Percentiles rank a stretch among this genome's conserved stretches.
phyloP scores from a whole-genome alignment of 345 rosid species.

The Sonneratia caseolaris region DNA sequence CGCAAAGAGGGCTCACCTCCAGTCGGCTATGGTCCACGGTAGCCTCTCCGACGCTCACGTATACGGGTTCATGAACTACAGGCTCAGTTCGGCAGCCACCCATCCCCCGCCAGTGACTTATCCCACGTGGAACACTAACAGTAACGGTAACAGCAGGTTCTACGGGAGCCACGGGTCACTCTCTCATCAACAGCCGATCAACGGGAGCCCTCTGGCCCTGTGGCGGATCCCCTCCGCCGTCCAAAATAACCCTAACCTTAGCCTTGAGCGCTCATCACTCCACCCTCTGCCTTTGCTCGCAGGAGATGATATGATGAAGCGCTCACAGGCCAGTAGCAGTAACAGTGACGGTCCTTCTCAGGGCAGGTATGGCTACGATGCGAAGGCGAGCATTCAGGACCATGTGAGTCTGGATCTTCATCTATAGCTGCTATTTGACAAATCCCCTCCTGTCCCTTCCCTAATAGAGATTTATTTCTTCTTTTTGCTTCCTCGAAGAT shows the following conservation, averaged over 20 bases:
- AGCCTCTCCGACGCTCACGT: constrained; percentile 41
- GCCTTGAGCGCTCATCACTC: constrained; percentile 27
- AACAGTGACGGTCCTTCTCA: constrained; percentile 24
- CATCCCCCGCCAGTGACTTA: constrained; percentile 18
- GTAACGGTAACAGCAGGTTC: constrained; percentile 27
- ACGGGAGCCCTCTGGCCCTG: constrained; percentile 63
- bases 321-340: constrained; percentile 16
- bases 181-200: constrained; percentile 47
- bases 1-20: constrained; percentile 75
- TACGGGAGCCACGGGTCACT: constrained; percentile 32
- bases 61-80: constrained; percentile 50
- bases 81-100: constrained; percentile 22
- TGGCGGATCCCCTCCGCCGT: constrained; percentile 58
- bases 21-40: constrained; percentile 53
- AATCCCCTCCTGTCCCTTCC: neutral
- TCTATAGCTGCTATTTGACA: constrained; percentile 35
- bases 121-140: constrained; percentile 41
- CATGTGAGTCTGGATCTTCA: constrained; percentile 97
- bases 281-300: constrained; percentile 33
- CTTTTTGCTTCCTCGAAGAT: neutral
- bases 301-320: constrained; percentile 22
- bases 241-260: constrained; percentile 20
- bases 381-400: constrained; percentile 48
- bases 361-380: constrained; percentile 34
- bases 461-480: neutral